phyloP scores from a whole-genome alignment of 495 filamentous ascomycete species.

The Astrothelium subdiscretum region DNA sequence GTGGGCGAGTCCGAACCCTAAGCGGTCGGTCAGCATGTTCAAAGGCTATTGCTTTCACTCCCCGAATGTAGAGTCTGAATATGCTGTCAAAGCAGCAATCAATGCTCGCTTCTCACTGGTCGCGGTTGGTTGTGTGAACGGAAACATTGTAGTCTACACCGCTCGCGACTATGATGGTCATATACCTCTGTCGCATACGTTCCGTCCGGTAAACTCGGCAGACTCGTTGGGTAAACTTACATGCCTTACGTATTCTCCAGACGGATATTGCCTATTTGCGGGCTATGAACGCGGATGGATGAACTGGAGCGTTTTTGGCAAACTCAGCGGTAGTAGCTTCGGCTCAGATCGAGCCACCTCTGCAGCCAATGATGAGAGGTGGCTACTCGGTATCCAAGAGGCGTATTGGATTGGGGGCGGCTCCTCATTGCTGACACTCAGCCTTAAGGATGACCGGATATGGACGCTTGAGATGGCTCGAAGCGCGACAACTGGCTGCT shows the following conservation, averaged over 20 bases:
- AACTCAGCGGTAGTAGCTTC: constrained; percentile 74
- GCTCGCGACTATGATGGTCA: constrained; percentile 89
- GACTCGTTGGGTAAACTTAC: constrained; percentile 55
- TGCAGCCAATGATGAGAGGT: constrained; percentile 57
- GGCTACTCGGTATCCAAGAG: constrained; percentile 62
- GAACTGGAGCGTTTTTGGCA: constrained; percentile 95
- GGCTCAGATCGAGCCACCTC: constrained; percentile 52
- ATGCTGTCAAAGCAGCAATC: constrained; percentile 59
- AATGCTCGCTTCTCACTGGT: constrained; percentile 92
- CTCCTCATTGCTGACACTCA: constrained; percentile 67
- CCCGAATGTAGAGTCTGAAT: constrained; percentile 50
- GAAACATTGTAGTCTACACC: constrained; percentile 73
- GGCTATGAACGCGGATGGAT: constrained; percentile 92
- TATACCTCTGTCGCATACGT: constrained; percentile 76
- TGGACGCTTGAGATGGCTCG: constrained; percentile 88
- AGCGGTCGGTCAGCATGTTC: constrained; percentile 51
- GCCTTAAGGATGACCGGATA: constrained; percentile 57
- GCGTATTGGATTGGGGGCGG: constrained; percentile 81
- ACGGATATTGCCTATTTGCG: constrained; percentile 92
- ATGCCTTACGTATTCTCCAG: constrained; percentile 78
- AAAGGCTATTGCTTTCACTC: constrained; percentile 82
- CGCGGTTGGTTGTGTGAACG: constrained; percentile 72
- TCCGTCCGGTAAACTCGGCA: constrained; percentile 52
- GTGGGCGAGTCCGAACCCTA: constrained; percentile 23
- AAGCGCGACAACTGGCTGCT: constrained; percentile 81